phyloP scores from a whole-genome alignment of 2,329 filamentous ascomycete genomes.

The Metarhizium album region DNA sequence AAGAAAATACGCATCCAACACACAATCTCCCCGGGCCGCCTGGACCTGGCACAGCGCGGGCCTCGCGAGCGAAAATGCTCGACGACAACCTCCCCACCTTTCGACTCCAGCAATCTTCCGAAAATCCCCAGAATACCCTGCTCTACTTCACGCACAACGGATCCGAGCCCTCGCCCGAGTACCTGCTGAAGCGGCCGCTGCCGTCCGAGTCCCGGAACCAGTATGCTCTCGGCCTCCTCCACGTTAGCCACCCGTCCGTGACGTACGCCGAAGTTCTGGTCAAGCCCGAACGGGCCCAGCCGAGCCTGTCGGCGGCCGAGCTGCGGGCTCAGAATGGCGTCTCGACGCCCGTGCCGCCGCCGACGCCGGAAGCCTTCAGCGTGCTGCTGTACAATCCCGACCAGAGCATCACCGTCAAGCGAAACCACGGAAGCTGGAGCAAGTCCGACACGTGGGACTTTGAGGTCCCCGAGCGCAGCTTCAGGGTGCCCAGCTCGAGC shows the following conservation, averaged over 20 bases:
- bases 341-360: slow-evolving; percentile 54
- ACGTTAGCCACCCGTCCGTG: slow-evolving; percentile 69
- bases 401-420: slow-evolving; percentile 61
- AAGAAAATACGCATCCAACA: neutral
- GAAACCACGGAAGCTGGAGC: slow-evolving; percentile 68
- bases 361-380: slow-evolving; percentile 68
- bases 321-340: slow-evolving; percentile 55
- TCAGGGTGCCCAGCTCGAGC: slow-evolving; percentile 68
- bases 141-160: slow-evolving; percentile 60
- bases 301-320: slow-evolving; percentile 70
- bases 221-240: slow-evolving; percentile 78
- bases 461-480: slow-evolving; percentile 77
- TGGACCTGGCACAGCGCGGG: neutral
- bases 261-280: slow-evolving; percentile 81
- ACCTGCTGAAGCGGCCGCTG: slow-evolving; percentile 68
- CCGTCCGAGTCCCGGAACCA: slow-evolving; percentile 62
- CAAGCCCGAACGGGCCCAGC: slow-evolving; percentile 75
- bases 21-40: neutral
- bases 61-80: slow-evolving; percentile 49
- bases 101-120: slow-evolving; percentile 39
- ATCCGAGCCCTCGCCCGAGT: slow-evolving; percentile 68
- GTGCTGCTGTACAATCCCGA: slow-evolving; percentile 92
- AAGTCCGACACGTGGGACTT: slow-evolving; percentile 80
- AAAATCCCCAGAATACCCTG: slow-evolving; percentile 44
- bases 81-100: slow-evolving; percentile 87